Conservation (phyloP, 768 basidiomycete genomes). For the Tricholoma saponaceum region DNA sequence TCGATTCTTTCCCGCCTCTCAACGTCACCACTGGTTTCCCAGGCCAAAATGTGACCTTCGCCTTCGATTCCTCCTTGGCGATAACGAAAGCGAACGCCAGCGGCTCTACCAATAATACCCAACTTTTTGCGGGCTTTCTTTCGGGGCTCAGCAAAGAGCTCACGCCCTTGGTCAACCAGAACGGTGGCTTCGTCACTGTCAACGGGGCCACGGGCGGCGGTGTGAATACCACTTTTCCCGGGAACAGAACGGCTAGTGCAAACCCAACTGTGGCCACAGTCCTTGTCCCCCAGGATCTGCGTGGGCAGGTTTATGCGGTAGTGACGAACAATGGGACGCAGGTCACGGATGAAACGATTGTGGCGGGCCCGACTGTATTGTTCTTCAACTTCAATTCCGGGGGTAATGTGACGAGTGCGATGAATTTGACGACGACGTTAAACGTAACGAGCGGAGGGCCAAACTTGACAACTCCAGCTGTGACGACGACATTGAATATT, state of each 20-base stretch:
- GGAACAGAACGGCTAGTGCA: background rate
- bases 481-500: background rate
- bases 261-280: slow-evolving; percentile 14
- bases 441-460: background rate
- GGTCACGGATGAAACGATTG: slow-evolving; percentile 31
- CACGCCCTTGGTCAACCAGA: slow-evolving; percentile 22
- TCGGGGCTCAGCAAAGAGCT: slow-evolving; percentile 36
- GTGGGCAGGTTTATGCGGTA: slow-evolving; percentile 48
- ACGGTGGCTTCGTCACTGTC: background rate
- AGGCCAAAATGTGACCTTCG: slow-evolving; percentile 15
- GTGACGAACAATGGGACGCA: slow-evolving; percentile 28
- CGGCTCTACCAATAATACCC: slow-evolving; percentile 5
- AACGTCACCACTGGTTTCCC: slow-evolving; percentile 25
- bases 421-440: background rate
- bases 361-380: slow-evolving; percentile 45
- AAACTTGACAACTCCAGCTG: background rate
- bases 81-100: slow-evolving; percentile 10
- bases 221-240: background rate
- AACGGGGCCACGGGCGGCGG: background rate
- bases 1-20: slow-evolving; percentile 50
- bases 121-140: slow-evolving; percentile 37
- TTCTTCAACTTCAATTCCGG: slow-evolving; percentile 10
- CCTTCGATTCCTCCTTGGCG: slow-evolving; percentile 2
- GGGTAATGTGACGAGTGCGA: background rate
- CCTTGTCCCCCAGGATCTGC: slow-evolving; percentile 31